phyloP scores from a whole-genome alignment of 73 alveolate genomes.

The Symbiodinium pilosum region DNA sequence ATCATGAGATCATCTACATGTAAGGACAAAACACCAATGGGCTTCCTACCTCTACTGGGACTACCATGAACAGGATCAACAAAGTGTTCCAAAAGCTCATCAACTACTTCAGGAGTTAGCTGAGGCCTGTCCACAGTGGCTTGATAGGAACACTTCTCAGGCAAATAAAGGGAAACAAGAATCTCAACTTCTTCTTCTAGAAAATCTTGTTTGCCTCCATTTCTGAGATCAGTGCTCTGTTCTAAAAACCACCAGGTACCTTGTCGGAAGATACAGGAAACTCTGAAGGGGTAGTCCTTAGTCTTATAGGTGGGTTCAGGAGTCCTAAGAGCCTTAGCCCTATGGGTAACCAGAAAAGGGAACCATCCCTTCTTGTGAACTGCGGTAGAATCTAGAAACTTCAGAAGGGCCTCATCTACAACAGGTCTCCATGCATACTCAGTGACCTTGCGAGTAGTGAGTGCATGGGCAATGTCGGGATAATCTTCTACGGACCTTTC shows the following conservation, averaged over 20 bases:
- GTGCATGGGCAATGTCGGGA: background rate
- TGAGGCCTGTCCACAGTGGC: background rate
- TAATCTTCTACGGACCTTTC: background rate
- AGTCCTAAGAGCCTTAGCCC: background rate
- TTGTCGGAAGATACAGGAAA: background rate
- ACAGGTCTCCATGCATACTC: constrained; percentile 21
- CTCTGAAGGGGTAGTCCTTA: background rate
- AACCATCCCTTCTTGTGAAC: background rate
- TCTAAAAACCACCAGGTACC: constrained; percentile 26
- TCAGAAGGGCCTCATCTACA: background rate
- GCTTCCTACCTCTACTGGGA: background rate
- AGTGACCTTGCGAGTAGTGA: background rate
- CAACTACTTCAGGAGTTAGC: background rate
- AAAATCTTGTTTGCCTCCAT: background rate
- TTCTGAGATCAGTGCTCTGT: background rate
- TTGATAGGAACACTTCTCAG: background rate
- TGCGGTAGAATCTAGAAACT: background rate
- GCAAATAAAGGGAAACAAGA: background rate
- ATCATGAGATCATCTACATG: constrained; percentile 8
- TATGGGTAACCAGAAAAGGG: background rate
- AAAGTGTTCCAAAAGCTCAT: background rate
- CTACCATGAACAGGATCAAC: constrained; percentile 35
- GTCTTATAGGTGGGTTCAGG: background rate
- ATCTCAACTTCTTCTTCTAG: constrained; percentile 17
- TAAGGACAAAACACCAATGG: background rate